phyloP scores from a whole-genome alignment of 352 stramenopile genomes.

The Albugo laibachii region DNA sequence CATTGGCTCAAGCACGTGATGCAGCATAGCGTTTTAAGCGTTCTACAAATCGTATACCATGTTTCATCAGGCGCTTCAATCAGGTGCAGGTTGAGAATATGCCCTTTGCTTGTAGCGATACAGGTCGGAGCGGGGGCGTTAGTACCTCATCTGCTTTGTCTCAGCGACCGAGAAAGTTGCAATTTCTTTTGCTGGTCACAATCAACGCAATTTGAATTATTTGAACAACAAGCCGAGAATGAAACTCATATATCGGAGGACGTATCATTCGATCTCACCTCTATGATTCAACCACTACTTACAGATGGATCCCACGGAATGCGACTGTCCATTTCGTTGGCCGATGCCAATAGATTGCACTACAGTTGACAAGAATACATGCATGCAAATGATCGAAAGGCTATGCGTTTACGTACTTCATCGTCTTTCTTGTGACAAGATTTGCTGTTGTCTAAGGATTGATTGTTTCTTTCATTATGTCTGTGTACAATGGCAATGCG shows the following conservation, averaged over 20 bases:
- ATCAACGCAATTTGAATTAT: conserved; percentile 81
- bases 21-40: conserved; percentile 31
- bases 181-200: conserved; percentile 81
- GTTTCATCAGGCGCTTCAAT: conserved; percentile 17
- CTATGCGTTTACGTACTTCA: conserved; percentile 68
- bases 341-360: conserved; percentile 86
- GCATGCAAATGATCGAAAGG: conserved; percentile 71
- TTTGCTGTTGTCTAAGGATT: too few species aligned
- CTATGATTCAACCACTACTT: conserved; percentile 78
- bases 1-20: conserved; percentile 9
- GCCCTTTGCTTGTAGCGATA: conserved; percentile 31
- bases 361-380: too few species aligned
- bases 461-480: too few species aligned
- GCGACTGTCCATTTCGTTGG: conserved; percentile 74
- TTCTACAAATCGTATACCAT: conserved; percentile 27
- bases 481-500: too few species aligned
- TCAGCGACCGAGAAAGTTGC: conserved; percentile 76
- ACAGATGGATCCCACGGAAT: conserved; percentile 69
- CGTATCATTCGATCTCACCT: conserved; percentile 73
- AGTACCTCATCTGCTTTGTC: conserved; percentile 46
- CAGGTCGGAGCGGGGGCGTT: conserved; percentile 45
- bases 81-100: conserved; percentile 44
- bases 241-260: conserved; percentile 65
- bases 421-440: conserved; percentile 33
- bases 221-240: conserved; percentile 75